Evolutionary conservation across 768 basidiomycete species (phyloP).

Genomic region (Lactarius indigo): DNA sequence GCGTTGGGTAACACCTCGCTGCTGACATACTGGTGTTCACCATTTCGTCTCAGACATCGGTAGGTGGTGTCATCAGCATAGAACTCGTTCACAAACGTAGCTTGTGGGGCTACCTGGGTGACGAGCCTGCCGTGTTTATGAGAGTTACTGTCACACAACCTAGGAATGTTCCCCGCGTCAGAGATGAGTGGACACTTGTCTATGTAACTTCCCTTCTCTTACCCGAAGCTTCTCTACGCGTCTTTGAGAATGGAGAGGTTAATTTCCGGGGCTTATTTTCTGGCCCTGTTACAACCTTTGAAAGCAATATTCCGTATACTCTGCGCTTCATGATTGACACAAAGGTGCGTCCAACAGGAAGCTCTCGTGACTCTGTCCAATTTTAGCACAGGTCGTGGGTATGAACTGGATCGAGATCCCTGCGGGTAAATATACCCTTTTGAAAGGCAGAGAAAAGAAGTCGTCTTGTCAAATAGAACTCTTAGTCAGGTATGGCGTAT

Average conservation of each 20-base stretch:
- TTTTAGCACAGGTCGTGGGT: conserved; percentile 68
- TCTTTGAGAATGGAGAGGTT: conserved; percentile 55
- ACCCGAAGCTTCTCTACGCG: conserved; percentile 33
- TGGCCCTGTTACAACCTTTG: conserved; percentile 64
- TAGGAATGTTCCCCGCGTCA: conserved; percentile 75
- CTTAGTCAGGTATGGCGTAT: conserved; percentile 53
- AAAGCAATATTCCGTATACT: conserved; percentile 90
- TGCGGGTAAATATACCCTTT: conserved; percentile 70
- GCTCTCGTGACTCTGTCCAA: not conserved
- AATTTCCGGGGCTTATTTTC: conserved; percentile 45
- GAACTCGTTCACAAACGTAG: conserved; percentile 65
- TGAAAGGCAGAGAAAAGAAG: conserved; percentile 52
- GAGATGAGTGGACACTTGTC: conserved; percentile 68
- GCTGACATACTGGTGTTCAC: not conserved
- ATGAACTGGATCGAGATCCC: conserved; percentile 99
- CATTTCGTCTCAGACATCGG: conserved; percentile 7
- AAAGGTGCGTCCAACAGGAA: conserved; percentile 49
- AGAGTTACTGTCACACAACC: conserved; percentile 77
- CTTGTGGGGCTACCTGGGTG: conserved; percentile 87
- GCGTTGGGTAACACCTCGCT: conserved; percentile 30
- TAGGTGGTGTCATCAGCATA: conserved; percentile 44
- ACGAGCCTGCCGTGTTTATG: conserved; percentile 75
- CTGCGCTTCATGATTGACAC: conserved; percentile 98
- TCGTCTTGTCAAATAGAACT: conserved; percentile 92
- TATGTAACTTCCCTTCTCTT: conserved; percentile 15